Evolutionary conservation across 306 rosid species (phyloP).

Genomic region (Carpinus viminea): DNA sequence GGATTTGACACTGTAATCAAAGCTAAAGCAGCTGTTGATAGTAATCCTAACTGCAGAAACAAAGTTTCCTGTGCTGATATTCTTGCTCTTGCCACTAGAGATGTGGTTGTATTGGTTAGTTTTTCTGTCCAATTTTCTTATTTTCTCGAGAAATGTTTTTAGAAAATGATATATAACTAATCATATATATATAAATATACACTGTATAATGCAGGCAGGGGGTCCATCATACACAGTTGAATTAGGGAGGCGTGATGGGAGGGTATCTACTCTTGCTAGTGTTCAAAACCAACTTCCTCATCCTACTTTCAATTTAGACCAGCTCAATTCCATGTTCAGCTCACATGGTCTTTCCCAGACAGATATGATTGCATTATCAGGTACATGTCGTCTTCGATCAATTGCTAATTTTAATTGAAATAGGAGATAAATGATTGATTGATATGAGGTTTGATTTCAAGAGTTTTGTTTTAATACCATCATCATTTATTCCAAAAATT

Average conservation of each 20-base stretch:
- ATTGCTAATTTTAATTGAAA: too few species aligned
- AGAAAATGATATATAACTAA: too few species aligned
- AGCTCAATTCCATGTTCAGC: constrained; percentile 32
- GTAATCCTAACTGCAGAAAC: constrained; percentile 34
- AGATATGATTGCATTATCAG: constrained; percentile 49
- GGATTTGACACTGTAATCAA: constrained; percentile 49
- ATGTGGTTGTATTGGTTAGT: constrained; percentile 34
- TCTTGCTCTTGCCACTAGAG: constrained; percentile 47
- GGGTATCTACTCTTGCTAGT: constrained; percentile 27
- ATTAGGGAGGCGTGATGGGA: constrained; percentile 46
- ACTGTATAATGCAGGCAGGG: constrained; percentile 25
- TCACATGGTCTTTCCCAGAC: constrained; percentile 33
- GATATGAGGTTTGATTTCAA: too few species aligned
- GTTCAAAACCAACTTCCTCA: constrained; percentile 41
- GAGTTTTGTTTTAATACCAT: too few species aligned
- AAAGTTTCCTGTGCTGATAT: constrained; percentile 49
- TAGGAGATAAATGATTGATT: too few species aligned
- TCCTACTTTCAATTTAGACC: constrained; percentile 32
- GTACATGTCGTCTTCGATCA: constrained; percentile 1
- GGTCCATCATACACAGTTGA: constrained; percentile 40
- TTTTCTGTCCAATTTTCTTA: not conserved
- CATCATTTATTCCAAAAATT: too few species aligned
- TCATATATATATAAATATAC: too few species aligned
- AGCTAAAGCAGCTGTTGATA: constrained; percentile 46
- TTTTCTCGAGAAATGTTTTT: not conserved